Evolutionary conservation across 345 rosid genomes (phyloP).

Genomic region (Ailanthus altissimus): DNA sequence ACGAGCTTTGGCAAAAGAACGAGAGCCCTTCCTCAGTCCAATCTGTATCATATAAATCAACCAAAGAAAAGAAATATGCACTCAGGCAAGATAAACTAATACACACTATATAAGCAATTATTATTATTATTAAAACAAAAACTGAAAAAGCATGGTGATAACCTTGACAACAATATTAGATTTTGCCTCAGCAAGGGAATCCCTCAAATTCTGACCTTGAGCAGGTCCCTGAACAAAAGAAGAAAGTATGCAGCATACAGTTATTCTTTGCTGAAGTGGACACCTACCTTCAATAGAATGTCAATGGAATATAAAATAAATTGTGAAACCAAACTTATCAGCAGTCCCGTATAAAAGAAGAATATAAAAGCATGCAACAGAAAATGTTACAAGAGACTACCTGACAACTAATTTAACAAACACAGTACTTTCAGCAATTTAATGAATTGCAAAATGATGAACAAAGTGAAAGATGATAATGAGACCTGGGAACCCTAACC

Average conservation of each 20-base stretch:
- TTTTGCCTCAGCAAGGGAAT: constrained; percentile 81
- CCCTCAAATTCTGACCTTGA: constrained; percentile 92
- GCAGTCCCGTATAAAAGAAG: neutral
- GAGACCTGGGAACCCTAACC: constrained; percentile 96
- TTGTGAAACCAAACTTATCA: too few species aligned
- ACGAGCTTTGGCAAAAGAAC: constrained; percentile 87
- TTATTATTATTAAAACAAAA: neutral
- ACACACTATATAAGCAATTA: neutral
- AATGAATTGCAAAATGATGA: too few species aligned
- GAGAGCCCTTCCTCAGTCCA: constrained; percentile 88
- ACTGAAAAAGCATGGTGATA: neutral
- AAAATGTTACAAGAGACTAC: neutral
- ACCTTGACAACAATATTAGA: constrained; percentile 87
- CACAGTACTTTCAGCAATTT: neutral
- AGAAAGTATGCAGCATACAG: neutral
- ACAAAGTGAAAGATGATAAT: neutral
- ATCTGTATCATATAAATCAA: constrained; percentile 40
- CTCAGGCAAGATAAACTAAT: neutral
- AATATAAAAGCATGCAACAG: neutral
- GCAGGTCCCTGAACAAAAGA: constrained; percentile 71
- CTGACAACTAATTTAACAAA: neutral
- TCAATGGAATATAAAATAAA: neutral
- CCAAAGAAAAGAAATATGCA: neutral
- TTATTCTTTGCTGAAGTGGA: neutral
- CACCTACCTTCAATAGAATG: neutral